These are phyloP conservation scores for Puccinia polysora DNA, from an alignment of 1,284 basidiomycete genomes.

Conservation along the genomic window DNA sequence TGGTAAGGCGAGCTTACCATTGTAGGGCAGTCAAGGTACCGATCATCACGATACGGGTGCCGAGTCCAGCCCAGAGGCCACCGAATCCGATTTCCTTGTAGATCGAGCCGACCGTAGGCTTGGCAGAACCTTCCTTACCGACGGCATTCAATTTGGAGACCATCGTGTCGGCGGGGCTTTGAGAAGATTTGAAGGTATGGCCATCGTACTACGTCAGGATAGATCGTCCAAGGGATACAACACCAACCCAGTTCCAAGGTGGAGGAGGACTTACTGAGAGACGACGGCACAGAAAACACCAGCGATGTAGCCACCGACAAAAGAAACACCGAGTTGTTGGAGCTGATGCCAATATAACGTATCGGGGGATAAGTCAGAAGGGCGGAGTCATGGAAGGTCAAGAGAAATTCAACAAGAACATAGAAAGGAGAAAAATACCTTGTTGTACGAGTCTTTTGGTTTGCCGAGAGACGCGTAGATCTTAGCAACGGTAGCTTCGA, in stretches of 20 bases:
- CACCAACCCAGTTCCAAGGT: too few species aligned
- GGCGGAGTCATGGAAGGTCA: background rate
- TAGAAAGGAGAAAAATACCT: slow-evolving; percentile 28
- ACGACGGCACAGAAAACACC: slow-evolving; percentile 52
- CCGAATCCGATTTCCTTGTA: slow-evolving; percentile 51
- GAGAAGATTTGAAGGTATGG: too few species aligned
- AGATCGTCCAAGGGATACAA: too few species aligned
- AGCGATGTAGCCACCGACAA: slow-evolving; percentile 50
- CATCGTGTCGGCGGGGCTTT: slow-evolving; percentile 52
- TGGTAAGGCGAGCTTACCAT: slow-evolving; percentile 44
- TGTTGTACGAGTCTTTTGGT: slow-evolving; percentile 51
- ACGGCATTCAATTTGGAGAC: slow-evolving; percentile 52
- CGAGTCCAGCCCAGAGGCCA: slow-evolving; percentile 51
- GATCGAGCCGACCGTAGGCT: slow-evolving; percentile 51
- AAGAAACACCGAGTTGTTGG: slow-evolving; percentile 51
- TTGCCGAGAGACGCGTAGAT: slow-evolving; percentile 49
- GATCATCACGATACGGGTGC: slow-evolving; percentile 49
- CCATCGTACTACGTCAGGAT: too few species aligned
- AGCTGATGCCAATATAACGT: slow-evolving; percentile 43
- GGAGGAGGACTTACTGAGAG: slow-evolving; percentile 46
- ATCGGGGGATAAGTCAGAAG: background rate
- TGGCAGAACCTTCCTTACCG: slow-evolving; percentile 49
- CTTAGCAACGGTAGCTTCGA: slow-evolving; percentile 51
- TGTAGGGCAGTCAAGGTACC: slow-evolving; percentile 52
- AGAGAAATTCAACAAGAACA: background rate